Evolutionary conservation across 140 eudicot genomes (phyloP).

Genomic region (Anethum foeniculum): DNA sequence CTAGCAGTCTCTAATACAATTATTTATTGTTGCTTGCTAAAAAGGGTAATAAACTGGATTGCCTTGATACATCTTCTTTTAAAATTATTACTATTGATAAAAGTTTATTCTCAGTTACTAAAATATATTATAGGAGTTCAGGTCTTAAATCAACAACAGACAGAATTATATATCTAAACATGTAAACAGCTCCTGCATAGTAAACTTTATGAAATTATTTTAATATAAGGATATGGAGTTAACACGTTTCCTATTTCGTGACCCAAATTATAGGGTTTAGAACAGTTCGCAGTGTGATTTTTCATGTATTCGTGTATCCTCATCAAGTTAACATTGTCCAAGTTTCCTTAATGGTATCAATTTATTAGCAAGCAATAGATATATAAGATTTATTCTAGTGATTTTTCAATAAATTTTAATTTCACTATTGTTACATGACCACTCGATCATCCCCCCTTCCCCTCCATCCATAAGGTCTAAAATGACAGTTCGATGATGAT

Average conservation of each 20-base stretch:
- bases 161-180: neutral
- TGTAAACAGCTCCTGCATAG: neutral
- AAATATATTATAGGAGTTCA: neutral
- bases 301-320: neutral
- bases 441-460: neutral
- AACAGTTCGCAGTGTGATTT: neutral
- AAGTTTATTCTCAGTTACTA: neutral
- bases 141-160: neutral
- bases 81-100: neutral
- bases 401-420: neutral
- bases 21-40: neutral
- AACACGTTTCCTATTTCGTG: neutral
- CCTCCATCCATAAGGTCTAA: neutral
- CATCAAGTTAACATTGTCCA: neutral
- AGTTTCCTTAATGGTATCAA: neutral
- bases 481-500: neutral
- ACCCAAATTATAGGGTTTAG: neutral
- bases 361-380: neutral
- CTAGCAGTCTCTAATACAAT: neutral
- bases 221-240: neutral
- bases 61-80: neutral
- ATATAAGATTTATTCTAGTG: neutral
- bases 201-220: neutral
- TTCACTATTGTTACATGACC: neutral
- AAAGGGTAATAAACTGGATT: neutral